Base-by-base conservation (phyloP, 164 flowering plant genomes). In the Cinnamomum micranthum region DNA sequence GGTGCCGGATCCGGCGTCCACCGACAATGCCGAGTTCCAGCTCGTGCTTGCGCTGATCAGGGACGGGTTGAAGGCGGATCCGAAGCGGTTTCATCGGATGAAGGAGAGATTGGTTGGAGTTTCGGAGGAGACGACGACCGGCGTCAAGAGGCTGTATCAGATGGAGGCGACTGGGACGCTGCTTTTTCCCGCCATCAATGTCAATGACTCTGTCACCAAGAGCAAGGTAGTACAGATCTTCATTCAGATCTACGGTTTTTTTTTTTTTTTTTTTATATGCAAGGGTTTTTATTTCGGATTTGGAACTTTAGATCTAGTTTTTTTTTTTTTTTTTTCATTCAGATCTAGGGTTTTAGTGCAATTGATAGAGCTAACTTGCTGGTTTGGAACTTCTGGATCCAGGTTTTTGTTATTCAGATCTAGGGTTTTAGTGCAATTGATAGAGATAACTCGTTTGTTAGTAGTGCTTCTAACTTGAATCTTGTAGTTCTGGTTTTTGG, bases 1-100 rank as follows among this genome's bases (percentile, higher is more conserved):
- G 75, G 2, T 80, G 7, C 86, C 88, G 0, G 86, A 86, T 51
- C 88, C 88, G 50, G 41, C 72, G 13, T 82, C 85, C 13, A 84
- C 86, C 1, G 81, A 74, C 60, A 86, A 86, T 68, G 77, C 84
- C 7, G 88, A 85, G 82, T 85, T 85, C 66, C 83, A 83, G 83
- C 78, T 79, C 69, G 86, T 83, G 55, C 78, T 84, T 22, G 62
- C 74, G 10, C 74, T 84, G 9, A 84, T 84, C 50, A 75, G 63
- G 41, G 86, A 84, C 47, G 84, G 84, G 7, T 50, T 84, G 73
- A 80, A 80, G 80, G 27, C 52, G 1, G 84, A 84, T 71, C 86
- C 84, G 0, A 73, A 24, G 76, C 78, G 74, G 79, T 84, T 79
- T 70, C 83, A 74, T 59, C 79, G 69, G 78, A 84, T 84, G 86